phyloP scores from a whole-genome alignment of 1,284 basidiomycete genomes.

The Hemileia vastatrix region DNA sequence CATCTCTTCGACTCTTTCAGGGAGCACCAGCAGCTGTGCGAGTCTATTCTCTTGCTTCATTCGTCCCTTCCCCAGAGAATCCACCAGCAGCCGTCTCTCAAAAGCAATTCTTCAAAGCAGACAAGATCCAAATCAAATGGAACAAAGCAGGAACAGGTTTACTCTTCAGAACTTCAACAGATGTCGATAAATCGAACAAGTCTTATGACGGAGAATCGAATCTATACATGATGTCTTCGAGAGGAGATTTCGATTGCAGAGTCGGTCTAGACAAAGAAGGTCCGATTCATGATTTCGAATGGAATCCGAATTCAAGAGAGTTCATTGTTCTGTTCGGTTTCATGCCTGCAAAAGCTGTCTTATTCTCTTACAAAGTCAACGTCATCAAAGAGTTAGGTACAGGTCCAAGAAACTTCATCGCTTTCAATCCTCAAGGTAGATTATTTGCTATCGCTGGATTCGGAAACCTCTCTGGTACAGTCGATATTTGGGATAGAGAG shows the following conservation, averaged over 20 bases:
- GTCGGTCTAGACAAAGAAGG: conserved; percentile 44
- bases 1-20: not conserved
- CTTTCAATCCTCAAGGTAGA: conserved; percentile 43
- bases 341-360: conserved; percentile 43
- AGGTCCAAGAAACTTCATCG: conserved; percentile 40
- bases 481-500: conserved; percentile 43
- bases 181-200: conserved; percentile 44
- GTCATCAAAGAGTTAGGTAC: conserved; percentile 43
- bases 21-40: conserved; percentile 42
- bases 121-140: conserved; percentile 45
- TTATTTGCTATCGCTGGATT: conserved; percentile 42
- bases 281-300: conserved; percentile 44
- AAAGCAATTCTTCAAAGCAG: conserved; percentile 45
- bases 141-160: conserved; percentile 38
- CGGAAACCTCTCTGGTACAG: conserved; percentile 41
- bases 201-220: conserved; percentile 45
- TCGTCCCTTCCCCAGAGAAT: conserved; percentile 28
- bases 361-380: conserved; percentile 43
- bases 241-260: conserved; percentile 43
- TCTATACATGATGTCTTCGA: conserved; percentile 42
- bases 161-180: conserved; percentile 43
- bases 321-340: conserved; percentile 43
- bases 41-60: conserved; percentile 34
- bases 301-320: conserved; percentile 42
- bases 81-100: conserved; percentile 36